Conservation (phyloP, 2,329 filamentous ascomycete species). For the Penicillium hesseltinei region DNA sequence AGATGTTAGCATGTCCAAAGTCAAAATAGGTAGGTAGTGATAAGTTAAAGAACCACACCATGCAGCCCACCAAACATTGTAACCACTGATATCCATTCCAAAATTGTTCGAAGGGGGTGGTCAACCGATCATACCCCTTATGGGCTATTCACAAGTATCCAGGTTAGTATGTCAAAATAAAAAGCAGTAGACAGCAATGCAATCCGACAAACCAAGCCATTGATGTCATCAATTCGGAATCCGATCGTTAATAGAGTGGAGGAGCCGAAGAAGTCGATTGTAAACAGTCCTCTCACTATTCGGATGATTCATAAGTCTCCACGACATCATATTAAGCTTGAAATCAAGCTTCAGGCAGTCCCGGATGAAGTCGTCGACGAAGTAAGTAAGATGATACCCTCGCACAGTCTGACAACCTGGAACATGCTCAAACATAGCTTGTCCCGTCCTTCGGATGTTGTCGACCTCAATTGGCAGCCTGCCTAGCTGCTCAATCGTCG, state of each 20-base stretch:
- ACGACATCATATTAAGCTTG: background rate
- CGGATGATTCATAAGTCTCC: background rate
- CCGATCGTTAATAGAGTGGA: background rate
- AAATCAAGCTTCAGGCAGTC: background rate
- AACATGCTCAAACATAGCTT: background rate
- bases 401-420: background rate
- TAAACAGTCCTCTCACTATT: no score
- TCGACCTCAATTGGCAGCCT: background rate
- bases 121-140: background rate
- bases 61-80: background rate
- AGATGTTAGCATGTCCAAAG: background rate
- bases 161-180: background rate
- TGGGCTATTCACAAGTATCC: background rate
- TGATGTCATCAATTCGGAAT: background rate
- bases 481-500: background rate
- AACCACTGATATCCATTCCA: background rate
- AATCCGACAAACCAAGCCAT: background rate
- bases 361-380: background rate
- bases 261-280: background rate
- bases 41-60: background rate
- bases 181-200: no score
- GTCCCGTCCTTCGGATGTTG: background rate
- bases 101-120: background rate
- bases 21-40: background rate
- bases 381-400: background rate